phyloP scores from a whole-genome alignment of 257 asterid species.

The Ehretia macrophylla region DNA sequence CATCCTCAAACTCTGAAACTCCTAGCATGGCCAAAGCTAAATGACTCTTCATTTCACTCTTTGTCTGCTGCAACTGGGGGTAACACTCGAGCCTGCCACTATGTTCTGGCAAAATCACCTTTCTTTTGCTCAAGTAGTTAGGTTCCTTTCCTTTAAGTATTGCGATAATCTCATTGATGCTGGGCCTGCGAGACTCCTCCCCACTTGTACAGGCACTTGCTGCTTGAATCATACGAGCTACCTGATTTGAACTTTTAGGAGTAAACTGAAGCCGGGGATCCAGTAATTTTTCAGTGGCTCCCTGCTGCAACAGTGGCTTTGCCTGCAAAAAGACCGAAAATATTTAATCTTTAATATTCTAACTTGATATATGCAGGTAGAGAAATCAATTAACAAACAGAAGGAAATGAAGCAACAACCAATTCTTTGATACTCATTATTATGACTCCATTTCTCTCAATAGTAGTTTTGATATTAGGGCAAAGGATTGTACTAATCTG shows the following conservation, averaged over 20 bases:
- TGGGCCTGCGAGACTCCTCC: slow-evolving; percentile 56
- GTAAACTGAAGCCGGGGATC: slow-evolving; percentile 38
- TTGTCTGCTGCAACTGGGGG: slow-evolving; percentile 52
- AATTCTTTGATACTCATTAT: too few species aligned
- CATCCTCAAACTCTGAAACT: slow-evolving; percentile 68
- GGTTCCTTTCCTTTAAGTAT: slow-evolving; percentile 43
- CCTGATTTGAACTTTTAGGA: slow-evolving; percentile 27
- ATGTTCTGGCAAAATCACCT: slow-evolving; percentile 19
- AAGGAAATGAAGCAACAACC: too few species aligned
- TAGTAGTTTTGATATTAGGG: too few species aligned
- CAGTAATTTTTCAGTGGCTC: slow-evolving; percentile 36
- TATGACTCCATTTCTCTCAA: too few species aligned
- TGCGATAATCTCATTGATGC: slow-evolving; percentile 39
- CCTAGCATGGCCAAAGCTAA: slow-evolving; percentile 92
- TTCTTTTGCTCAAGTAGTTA: slow-evolving; percentile 27
- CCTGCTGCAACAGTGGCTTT: slow-evolving; percentile 56
- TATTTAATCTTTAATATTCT: slow-evolving; percentile 5
- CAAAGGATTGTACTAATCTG: too few species aligned
- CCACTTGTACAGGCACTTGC: slow-evolving; percentile 49
- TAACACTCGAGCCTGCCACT: slow-evolving; percentile 15
- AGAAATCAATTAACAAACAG: too few species aligned
- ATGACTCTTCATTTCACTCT: slow-evolving; percentile 77
- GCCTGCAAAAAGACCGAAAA: slow-evolving; percentile 31
- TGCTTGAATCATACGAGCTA: slow-evolving; percentile 45
- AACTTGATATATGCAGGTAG: too few species aligned